Conservation (phyloP, 2,329 filamentous ascomycete species). For the Coniella lustricola region DNA sequence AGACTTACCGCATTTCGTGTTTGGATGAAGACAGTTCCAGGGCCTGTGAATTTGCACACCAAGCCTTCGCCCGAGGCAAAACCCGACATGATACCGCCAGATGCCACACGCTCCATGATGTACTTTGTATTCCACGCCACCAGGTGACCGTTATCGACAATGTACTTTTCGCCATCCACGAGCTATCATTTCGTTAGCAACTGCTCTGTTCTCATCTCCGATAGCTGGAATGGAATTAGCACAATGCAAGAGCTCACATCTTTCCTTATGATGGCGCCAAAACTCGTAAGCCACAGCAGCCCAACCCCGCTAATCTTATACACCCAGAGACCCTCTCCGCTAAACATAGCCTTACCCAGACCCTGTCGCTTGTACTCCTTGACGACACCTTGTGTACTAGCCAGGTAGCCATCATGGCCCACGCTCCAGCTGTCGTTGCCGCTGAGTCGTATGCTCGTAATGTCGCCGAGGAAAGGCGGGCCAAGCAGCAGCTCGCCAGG, state of each 20-base stretch:
- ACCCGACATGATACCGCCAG: conserved; percentile 87
- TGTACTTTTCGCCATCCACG: conserved; percentile 71
- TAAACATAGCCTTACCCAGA: conserved; percentile 86
- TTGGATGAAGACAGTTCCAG: conserved; percentile 87
- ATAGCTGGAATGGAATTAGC: too few relatives aligned
- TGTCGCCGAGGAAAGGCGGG: conserved; percentile 23
- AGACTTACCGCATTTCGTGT: conserved; percentile 70
- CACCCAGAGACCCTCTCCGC: conserved; percentile 84
- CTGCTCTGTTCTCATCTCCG: too few relatives aligned
- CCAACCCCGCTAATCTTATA: conserved; percentile 79
- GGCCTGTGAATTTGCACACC: conserved; percentile 89
- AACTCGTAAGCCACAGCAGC: conserved; percentile 82
- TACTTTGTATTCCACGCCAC: conserved; percentile 98
- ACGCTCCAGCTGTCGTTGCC: conserved; percentile 76
- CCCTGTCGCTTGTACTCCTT: conserved; percentile 84
- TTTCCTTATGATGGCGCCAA: conserved; percentile 91
- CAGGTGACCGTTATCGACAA: conserved; percentile 86
- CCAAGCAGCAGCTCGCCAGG: conserved; percentile 79
- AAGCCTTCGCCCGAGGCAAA: conserved; percentile 77
- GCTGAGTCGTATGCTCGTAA: conserved; percentile 52
- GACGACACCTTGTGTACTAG: conserved; percentile 76
- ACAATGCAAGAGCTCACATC: conserved; percentile 58
- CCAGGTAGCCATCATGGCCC: conserved; percentile 80
- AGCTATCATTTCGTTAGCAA: too few relatives aligned
- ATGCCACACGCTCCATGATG: conserved; percentile 79